Evolutionary conservation across 176 grass and related monocot genomes (phyloP).

Genomic region (Luzula sylvatica): DNA sequence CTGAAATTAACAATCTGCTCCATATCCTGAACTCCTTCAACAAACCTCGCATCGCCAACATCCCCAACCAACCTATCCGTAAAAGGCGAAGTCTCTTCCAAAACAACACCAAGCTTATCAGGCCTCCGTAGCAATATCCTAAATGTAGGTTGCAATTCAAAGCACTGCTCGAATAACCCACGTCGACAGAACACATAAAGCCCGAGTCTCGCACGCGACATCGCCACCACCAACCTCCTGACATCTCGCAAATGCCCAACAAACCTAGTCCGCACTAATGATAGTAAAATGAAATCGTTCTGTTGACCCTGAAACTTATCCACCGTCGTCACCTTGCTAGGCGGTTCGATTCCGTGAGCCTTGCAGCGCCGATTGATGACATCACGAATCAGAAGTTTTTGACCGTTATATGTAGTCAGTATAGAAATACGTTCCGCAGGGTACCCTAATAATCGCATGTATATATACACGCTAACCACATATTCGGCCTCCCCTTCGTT

Average conservation of each 20-base stretch:
- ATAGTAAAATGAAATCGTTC: slow-evolving; percentile 97
- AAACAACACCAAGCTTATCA: slow-evolving; percentile 67
- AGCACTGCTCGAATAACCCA: slow-evolving; percentile 87
- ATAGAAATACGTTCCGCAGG: slow-evolving; percentile 90
- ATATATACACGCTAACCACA: slow-evolving; percentile 95
- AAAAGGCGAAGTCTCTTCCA: slow-evolving; percentile 71
- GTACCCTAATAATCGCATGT: slow-evolving; percentile 88
- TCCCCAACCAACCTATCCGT: slow-evolving; percentile 59
- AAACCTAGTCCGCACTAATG: slow-evolving; percentile 86
- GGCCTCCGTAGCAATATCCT: slow-evolving; percentile 68
- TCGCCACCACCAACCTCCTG: slow-evolving; percentile 86
- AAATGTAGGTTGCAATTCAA: slow-evolving; percentile 95
- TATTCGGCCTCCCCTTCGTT: slow-evolving; percentile 98
- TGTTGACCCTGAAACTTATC: slow-evolving; percentile 99
- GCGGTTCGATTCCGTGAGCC: slow-evolving; percentile 69
- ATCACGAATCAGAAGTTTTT: slow-evolving; percentile 97
- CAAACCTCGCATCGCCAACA: slow-evolving; percentile 46
- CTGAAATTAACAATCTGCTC: slow-evolving; percentile 72
- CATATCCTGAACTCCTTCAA: slow-evolving; percentile 64
- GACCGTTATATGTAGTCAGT: slow-evolving; percentile 95
- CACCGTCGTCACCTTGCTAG: slow-evolving; percentile 85
- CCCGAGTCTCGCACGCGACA: slow-evolving; percentile 85
- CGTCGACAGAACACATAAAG: slow-evolving; percentile 78
- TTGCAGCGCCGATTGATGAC: slow-evolving; percentile 89
- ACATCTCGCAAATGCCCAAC: slow-evolving; percentile 96